phyloP scores from a whole-genome alignment of 352 stramenopile genomes.

The Pythium aristosporum region DNA sequence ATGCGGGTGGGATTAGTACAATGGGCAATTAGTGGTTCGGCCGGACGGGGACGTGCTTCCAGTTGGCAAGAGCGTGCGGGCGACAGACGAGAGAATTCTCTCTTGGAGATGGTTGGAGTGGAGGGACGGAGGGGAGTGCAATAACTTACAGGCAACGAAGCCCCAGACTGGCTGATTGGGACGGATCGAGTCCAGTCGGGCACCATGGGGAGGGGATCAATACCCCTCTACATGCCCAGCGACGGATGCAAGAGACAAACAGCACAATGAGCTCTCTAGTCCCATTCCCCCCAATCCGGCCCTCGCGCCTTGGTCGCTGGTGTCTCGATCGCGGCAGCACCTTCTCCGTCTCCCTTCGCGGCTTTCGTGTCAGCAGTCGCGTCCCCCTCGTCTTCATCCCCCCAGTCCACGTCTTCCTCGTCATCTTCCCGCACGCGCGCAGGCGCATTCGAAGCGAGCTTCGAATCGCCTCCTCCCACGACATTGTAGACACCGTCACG shows the following conservation, averaged over 20 bases:
- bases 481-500: slow-evolving; percentile 11
- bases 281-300: slow-evolving; percentile 10
- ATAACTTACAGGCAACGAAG: slow-evolving; percentile 17
- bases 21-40: not conserved
- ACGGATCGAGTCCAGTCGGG: not conserved
- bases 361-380: not conserved
- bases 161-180: not conserved
- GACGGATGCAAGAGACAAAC: not conserved
- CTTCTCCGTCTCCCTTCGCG: not conserved
- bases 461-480: not conserved
- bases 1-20: not conserved
- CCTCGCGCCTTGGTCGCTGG: slow-evolving; percentile 4
- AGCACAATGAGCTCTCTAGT: not conserved
- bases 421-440: slow-evolving; percentile 29
- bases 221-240: not conserved
- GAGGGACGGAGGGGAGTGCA: not conserved
- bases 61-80: slow-evolving; percentile 11
- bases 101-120: not conserved
- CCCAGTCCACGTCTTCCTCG: slow-evolving; percentile 63
- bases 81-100: not conserved
- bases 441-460: slow-evolving; percentile 11
- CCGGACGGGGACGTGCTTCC: slow-evolving; percentile 15
- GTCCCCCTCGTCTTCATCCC: slow-evolving; percentile 46
- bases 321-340: not conserved
- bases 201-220: not conserved